Base-by-base conservation (phyloP, 129 eudicot species). In the Lonicera japonica region DNA sequence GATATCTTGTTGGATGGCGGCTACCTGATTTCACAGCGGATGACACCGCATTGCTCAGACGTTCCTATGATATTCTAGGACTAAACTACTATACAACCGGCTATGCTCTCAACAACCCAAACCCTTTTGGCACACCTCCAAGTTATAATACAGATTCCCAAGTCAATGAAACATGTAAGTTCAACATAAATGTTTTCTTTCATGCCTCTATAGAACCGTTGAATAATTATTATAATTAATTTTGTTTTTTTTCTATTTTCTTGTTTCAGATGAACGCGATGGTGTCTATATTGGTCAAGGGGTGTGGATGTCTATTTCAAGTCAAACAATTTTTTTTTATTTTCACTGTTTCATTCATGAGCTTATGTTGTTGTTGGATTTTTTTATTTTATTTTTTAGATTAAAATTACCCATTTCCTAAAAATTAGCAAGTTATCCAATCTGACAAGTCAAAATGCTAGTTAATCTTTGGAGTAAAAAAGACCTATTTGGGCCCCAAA, bases 61-160 rank as follows among this genome's bases (percentile, higher is more conserved):
- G 77, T 11, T 79, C 84, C 0, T 23, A 29, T 5, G 83, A 73
- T 58, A 75, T 75, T 52, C 56, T 80, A 4, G 85, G 85, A 11
- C 8, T 80, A 16, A 80, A 75, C 54, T 70, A 74, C 45, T 80
- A 75, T 46, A 66, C 70, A 5, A 61, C 75, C 36, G 36, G 39
- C 11, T 80, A 75, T 58, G 85, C 81, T 5, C 25, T 66, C 1
- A 0, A 57, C 39, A 18, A 20, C 1, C 74, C 55, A 2, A 45
- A 41, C 1, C 10, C 15, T 20, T 48, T 19, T 11, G 25, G 63
- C 3, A 38, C 19, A 0, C 65, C 59, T 23, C 61, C 55, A 21
- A 70, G 69, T 69, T 74, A 15, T 54, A 6, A 4, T 5, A 60
- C 74, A 0, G 84, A 79, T 58, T 13, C 38, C 18, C 76, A 56